These are phyloP conservation scores for Edaphochlamys debaryana DNA, from an alignment of 139 green algal species.

Conservation along the genomic window DNA sequence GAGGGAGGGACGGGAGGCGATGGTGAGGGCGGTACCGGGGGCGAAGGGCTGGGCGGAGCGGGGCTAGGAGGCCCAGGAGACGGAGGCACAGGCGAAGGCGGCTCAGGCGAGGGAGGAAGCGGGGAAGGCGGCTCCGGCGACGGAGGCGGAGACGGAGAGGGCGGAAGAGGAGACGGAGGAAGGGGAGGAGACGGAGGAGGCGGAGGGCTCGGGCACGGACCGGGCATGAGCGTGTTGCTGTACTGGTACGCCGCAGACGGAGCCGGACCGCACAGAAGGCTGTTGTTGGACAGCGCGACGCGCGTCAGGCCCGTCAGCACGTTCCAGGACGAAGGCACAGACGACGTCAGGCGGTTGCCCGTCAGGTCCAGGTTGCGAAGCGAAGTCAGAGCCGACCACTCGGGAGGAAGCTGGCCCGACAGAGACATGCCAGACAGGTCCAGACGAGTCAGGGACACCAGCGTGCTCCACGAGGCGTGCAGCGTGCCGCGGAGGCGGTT, in stretches of 20 bases:
- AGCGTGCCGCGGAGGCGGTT: not conserved
- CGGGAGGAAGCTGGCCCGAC: too few relatives aligned
- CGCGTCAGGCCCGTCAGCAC: not conserved
- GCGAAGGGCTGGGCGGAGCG: too few relatives aligned
- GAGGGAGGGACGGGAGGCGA: not conserved
- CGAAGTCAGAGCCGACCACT: too few relatives aligned
- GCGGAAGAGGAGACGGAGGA: not conserved
- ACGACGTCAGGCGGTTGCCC: too few relatives aligned
- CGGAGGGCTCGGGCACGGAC: too few relatives aligned
- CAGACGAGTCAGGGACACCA: not conserved
- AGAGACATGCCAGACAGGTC: too few relatives aligned
- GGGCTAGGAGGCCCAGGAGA: too few relatives aligned
- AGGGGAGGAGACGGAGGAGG: not conserved
- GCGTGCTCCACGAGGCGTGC: not conserved
- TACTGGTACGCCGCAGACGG: not conserved
- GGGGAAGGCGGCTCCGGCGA: not conserved
- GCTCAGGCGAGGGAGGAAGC: not conserved
- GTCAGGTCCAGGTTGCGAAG: too few relatives aligned
- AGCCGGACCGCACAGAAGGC: not conserved
- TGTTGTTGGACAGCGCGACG: not conserved
- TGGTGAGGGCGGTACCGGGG: too few relatives aligned
- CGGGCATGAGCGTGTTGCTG: not conserved
- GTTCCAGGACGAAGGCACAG: not conserved
- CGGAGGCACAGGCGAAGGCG: not conserved
- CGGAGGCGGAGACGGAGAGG: not conserved